Evolutionary conservation across 106 monocot genomes (phyloP), one percentile per base, ranked within the genome.

Genomic region (Allium sativum): DNA sequence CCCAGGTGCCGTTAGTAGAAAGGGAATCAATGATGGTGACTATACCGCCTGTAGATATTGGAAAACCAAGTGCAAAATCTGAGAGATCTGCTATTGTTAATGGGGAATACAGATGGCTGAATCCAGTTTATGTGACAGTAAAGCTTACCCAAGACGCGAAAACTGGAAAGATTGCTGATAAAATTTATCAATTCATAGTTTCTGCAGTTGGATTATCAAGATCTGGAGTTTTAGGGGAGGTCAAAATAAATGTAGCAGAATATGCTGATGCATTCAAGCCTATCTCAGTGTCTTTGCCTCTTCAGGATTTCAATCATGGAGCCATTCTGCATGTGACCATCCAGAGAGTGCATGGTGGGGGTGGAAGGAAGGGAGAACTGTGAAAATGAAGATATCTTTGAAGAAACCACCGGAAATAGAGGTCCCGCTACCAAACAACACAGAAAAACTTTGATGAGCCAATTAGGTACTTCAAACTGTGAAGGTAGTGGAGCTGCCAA

Each of bases 291-390:
- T 77, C 88, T 58, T 78, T 92, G 8, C 91, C 82, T 62, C 88
- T 98, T 48, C 77, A 82, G 64, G 72, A 76, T 46, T 74, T 77
- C 10, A 78, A 72, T 50, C 64, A 74, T 58, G 77, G 73, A 69
- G 79, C 87, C 13, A 55, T 85, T 19, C 65, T 98, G 47, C 91
- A 98, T 80, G 98, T 92, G 18, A 98, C 88, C 40, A 62, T 98
- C 12, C 88, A 92, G 52, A 77, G 91, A 79, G 64, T 85, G 58
- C 77, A 73, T 56, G 82, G 76, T 68, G 84, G 73, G n/a, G 62
- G 79, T 42, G 42, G 81, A 81, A 12, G 77, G 62, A 65, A 95
- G 86, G 66, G 77, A 62, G 21, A 12, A 44, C 53, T 68, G 73
- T 64, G 80, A 74, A 47, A 76, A 82, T 57, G 84, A 72, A 56